Conservation (phyloP, 2,329 filamentous ascomycete species). For the Epichloe baconii region DNA sequence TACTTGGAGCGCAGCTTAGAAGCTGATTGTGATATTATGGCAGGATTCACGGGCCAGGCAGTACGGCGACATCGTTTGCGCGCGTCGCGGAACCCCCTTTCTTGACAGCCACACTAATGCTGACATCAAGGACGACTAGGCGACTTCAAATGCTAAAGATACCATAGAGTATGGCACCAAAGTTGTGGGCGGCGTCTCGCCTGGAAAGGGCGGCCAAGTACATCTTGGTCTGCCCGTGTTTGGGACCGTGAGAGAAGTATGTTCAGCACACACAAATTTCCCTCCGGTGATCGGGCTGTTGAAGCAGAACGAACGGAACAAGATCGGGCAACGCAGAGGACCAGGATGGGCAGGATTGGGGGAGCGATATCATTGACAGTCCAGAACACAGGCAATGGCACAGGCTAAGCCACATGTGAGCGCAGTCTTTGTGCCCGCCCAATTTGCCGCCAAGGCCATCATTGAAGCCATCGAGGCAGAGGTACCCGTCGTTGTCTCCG, state of each 20-base stretch:
- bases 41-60: slow-evolving; percentile 26
- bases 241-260: slow-evolving; percentile 20
- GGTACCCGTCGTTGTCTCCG: slow-evolving; percentile 63
- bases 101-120: background rate
- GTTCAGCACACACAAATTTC: background rate
- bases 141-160: slow-evolving; percentile 24
- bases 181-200: slow-evolving; percentile 25
- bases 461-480: slow-evolving; percentile 67
- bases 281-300: no score
- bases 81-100: background rate
- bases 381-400: slow-evolving; percentile 17
- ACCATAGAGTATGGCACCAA: slow-evolving; percentile 26
- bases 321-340: no score
- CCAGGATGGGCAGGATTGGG: no score
- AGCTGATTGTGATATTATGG: background rate
- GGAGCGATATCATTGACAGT: background rate
- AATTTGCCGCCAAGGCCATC: slow-evolving; percentile 52
- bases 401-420: slow-evolving; percentile 46
- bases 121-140: slow-evolving; percentile 11
- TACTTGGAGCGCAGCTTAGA: background rate
- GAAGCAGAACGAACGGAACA: no score
- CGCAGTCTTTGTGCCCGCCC: slow-evolving; percentile 60
- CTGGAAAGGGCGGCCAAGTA: slow-evolving; percentile 19
- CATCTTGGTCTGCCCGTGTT: slow-evolving; percentile 25
- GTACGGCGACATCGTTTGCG: slow-evolving; percentile 11